Evolutionary conservation across 768 basidiomycete species (phyloP).

Genomic region (Sarcomyxa edulis): DNA sequence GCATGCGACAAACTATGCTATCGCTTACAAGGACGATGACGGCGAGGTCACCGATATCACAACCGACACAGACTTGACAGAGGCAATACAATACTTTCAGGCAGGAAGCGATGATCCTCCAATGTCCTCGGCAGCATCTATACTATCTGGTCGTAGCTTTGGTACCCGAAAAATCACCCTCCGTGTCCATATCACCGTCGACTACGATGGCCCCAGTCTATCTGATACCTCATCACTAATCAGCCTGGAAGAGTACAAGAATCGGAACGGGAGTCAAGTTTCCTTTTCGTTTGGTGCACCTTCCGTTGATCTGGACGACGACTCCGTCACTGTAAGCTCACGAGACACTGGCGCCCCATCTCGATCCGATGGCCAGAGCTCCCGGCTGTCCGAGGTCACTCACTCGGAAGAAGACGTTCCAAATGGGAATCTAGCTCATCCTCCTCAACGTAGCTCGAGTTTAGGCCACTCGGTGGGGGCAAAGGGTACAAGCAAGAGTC

Average conservation of each 20-base stretch:
- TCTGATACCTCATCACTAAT: conserved; percentile 83
- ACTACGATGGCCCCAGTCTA: conserved; percentile 88
- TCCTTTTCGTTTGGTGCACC: conserved; percentile 45
- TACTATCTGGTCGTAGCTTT: conserved; percentile 66
- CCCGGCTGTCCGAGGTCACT: no score
- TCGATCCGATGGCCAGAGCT: conserved; percentile 9
- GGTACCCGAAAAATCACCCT: conserved; percentile 70
- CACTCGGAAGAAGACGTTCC: no score
- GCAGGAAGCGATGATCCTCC: conserved; percentile 70
- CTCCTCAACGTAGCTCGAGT: no score
- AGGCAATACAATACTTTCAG: conserved; percentile 85
- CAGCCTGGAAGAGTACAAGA: conserved; percentile 69
- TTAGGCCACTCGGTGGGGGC: no score
- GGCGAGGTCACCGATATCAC: conserved; percentile 69
- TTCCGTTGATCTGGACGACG: conserved; percentile 54
- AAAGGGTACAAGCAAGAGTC: no score
- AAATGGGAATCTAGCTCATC: conserved; percentile 4
- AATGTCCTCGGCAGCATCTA: conserved; percentile 67
- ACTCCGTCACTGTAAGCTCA: conserved; percentile 73
- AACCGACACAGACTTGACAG: conserved; percentile 71
- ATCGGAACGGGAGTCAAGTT: conserved; percentile 52
- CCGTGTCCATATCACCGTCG: conserved; percentile 70
- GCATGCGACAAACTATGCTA: conserved; percentile 59
- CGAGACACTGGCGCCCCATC: conserved; percentile 43
- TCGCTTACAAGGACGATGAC: conserved; percentile 87